These are phyloP conservation scores for Coprinopsis cinerea DNA, from an alignment of 768 basidiomycete genomes.

Conservation along the genomic window DNA sequence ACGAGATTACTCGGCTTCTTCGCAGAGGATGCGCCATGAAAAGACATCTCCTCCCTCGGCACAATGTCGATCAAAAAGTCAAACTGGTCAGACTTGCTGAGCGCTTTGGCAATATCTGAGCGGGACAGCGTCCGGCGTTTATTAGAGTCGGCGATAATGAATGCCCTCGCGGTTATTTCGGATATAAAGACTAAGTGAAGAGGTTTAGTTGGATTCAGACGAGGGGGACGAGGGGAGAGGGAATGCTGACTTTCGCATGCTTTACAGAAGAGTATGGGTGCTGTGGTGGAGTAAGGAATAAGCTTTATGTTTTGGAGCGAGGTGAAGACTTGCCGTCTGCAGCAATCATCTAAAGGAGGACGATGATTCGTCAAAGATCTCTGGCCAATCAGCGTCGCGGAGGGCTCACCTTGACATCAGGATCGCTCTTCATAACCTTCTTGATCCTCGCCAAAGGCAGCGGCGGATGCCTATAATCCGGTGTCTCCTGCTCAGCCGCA, in stretches of 20 bases:
- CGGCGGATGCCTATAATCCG: slow-evolving; percentile 83
- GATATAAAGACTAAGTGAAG: slow-evolving; percentile 79
- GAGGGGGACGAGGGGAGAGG: neutral
- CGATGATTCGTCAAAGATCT: slow-evolving; percentile 11
- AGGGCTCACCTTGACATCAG: slow-evolving; percentile 81
- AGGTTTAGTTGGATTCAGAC: neutral
- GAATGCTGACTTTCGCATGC: slow-evolving; percentile 86
- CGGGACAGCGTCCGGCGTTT: slow-evolving; percentile 94
- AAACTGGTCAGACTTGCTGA: slow-evolving; percentile 91
- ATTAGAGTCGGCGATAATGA: slow-evolving; percentile 91
- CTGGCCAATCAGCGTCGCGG: slow-evolving; percentile 9
- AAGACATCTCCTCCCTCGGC: slow-evolving; percentile 68
- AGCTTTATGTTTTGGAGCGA: slow-evolving; percentile 13
- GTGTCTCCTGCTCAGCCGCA: slow-evolving; percentile 80
- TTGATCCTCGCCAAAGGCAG: slow-evolving; percentile 94
- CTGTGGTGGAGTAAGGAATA: slow-evolving; percentile 29
- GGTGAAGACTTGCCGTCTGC: slow-evolving; percentile 63
- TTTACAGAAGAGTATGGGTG: slow-evolving; percentile 94
- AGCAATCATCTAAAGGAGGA: slow-evolving; percentile 82
- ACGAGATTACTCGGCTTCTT: neutral
- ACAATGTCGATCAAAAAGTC: slow-evolving; percentile 97
- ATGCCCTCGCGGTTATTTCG: slow-evolving; percentile 93
- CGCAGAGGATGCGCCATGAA: slow-evolving; percentile 18
- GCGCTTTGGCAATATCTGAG: slow-evolving; percentile 88
- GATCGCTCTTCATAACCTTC: slow-evolving; percentile 99